Evolutionary conservation across 1,284 basidiomycete species (phyloP).

Genomic region (Moesziomyces antarcticus): DNA sequence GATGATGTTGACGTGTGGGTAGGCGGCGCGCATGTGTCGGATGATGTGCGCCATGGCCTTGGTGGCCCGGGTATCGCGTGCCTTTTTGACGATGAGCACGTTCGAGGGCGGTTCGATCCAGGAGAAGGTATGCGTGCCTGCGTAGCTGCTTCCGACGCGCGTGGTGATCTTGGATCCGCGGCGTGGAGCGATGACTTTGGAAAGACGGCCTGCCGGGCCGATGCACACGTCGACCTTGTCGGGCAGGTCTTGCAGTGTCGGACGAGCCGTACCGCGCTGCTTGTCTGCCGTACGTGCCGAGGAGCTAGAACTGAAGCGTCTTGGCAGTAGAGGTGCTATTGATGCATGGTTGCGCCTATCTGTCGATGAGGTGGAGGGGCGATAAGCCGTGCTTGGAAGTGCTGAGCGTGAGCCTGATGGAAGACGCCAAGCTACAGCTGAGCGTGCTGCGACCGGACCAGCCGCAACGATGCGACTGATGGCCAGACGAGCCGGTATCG

Average conservation of each 20-base stretch:
- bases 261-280: constrained; percentile 13
- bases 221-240: constrained; percentile 57
- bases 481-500: background rate
- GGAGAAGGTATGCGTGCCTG: constrained; percentile 64
- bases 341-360: background rate
- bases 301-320: background rate
- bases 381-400: background rate
- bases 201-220: constrained; percentile 55
- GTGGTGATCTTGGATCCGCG: constrained; percentile 55
- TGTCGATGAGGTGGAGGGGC: background rate
- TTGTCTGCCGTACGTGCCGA: constrained; percentile 19
- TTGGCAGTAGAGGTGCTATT: background rate
- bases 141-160: constrained; percentile 56
- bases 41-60: constrained; percentile 69
- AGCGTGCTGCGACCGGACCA: background rate
- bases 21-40: constrained; percentile 67
- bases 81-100: constrained; percentile 71
- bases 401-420: background rate
- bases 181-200: constrained; percentile 51
- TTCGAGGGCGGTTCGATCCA: constrained; percentile 67
- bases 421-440: background rate
- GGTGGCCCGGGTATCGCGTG: constrained; percentile 69
- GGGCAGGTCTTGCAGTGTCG: constrained; percentile 34
- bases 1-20: constrained; percentile 79
- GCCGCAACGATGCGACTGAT: background rate